These are phyloP conservation scores for Paramecium primaurelia DNA, from an alignment of 73 alveolate genomes.

Conservation along the genomic window DNA sequence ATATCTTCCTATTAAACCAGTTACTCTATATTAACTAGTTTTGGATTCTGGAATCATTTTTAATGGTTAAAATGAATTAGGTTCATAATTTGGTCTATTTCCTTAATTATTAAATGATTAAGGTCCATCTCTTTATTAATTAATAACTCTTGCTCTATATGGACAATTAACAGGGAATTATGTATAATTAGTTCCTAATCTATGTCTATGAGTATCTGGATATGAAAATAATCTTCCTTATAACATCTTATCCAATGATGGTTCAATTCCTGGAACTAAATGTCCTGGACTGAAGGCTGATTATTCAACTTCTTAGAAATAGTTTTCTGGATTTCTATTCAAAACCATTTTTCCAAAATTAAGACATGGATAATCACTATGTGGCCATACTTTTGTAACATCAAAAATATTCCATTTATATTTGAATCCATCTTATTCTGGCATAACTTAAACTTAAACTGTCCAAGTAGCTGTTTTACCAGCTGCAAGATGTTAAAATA, in stretches of 20 bases:
- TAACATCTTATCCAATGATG: slow-evolving; percentile 91
- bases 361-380: slow-evolving; percentile 80
- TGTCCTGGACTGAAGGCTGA: slow-evolving; percentile 91
- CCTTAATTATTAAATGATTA: slow-evolving; percentile 74
- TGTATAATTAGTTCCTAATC: slow-evolving; percentile 91
- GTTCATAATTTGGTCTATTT: slow-evolving; percentile 82
- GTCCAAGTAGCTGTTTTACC: slow-evolving; percentile 86
- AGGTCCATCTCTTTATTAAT: slow-evolving; percentile 89
- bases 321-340: slow-evolving; percentile 88
- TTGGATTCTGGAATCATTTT: slow-evolving; percentile 57
- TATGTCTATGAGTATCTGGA: slow-evolving; percentile 93
- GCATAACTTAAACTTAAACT: slow-evolving; percentile 77
- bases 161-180: slow-evolving; percentile 91
- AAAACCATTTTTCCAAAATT: slow-evolving; percentile 84
- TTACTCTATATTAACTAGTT: slow-evolving; percentile 58
- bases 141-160: slow-evolving; percentile 81
- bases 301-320: slow-evolving; percentile 84
- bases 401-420: slow-evolving; percentile 84
- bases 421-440: slow-evolving; percentile 75
- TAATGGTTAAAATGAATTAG: slow-evolving; percentile 66
- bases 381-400: slow-evolving; percentile 94
- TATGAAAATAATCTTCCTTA: slow-evolving; percentile 92
- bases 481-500: slow-evolving; percentile 68
- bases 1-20: slow-evolving; percentile 58
- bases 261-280: slow-evolving; percentile 93